A percentile compares a stretch with the other conserved stretches of the same genome.
phyloP scores from a whole-genome alignment of 495 filamentous ascomycete species.

The Barbatosphaeria neglecta region DNA sequence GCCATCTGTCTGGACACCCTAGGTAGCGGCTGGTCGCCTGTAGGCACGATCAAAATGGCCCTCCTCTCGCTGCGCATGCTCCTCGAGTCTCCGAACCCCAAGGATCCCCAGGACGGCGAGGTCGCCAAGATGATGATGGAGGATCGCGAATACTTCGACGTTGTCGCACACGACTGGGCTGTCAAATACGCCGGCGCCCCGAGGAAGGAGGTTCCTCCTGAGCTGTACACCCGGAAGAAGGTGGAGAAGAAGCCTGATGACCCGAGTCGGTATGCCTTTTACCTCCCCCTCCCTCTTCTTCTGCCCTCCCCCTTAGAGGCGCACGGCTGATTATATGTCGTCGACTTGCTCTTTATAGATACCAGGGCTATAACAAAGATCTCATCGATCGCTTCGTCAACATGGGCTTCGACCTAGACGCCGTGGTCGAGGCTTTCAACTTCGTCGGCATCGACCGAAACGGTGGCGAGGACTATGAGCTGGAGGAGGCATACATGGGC shows the following conservation, averaged over 20 bases:
- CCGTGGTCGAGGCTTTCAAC: slow-evolving; percentile 75
- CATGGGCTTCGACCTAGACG: slow-evolving; percentile 91
- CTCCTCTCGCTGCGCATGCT: slow-evolving; percentile 87
- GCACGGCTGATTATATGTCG: neutral
- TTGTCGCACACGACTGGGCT: slow-evolving; percentile 84
- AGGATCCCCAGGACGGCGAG: slow-evolving; percentile 94
- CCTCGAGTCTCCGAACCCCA: slow-evolving; percentile 86
- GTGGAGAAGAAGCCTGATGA: slow-evolving; percentile 17
- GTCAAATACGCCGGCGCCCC: slow-evolving; percentile 74
- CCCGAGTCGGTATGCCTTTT: slow-evolving; percentile 27
- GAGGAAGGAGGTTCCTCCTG: slow-evolving; percentile 16
- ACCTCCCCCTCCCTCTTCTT: neutral
- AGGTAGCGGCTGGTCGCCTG: slow-evolving; percentile 80
- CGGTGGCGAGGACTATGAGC: slow-evolving; percentile 65
- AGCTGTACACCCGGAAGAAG: slow-evolving; percentile 4
- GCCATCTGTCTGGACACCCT: slow-evolving; percentile 97
- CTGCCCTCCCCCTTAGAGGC: neutral
- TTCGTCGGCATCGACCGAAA: slow-evolving; percentile 70
- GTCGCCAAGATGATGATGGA: slow-evolving; percentile 84
- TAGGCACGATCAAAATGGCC: slow-evolving; percentile 91
- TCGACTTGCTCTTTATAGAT: slow-evolving; percentile 37
- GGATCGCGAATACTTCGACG: slow-evolving; percentile 65
- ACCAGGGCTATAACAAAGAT: slow-evolving; percentile 78
- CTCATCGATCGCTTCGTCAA: slow-evolving; percentile 78
- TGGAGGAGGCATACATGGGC: slow-evolving; percentile 78